Percentiles rank a stretch among this genome's conserved stretches.
Evolutionary conservation across 2,329 filamentous ascomycete species (phyloP).

Genomic region (Biscogniauxia mediterranea): DNA sequence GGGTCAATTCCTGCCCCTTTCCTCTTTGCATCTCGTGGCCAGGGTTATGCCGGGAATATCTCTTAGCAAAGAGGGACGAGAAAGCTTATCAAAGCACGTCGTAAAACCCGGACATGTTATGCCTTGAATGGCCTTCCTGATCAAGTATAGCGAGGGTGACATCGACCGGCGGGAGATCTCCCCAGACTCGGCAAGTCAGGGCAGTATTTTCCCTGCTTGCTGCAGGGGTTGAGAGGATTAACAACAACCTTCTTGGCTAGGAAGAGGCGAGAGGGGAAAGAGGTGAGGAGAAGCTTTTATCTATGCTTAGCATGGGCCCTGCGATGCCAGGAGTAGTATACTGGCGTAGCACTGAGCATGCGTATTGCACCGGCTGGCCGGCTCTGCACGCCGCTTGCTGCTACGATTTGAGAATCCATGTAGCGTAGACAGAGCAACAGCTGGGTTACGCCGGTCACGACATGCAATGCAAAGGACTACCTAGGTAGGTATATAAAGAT

Average conservation of each 20-base stretch:
- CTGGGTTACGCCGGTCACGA: not conserved
- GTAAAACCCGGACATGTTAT: not conserved
- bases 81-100: not conserved
- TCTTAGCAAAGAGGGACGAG: not conserved
- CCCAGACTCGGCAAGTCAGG: slow-evolving; percentile 29
- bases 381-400: not conserved
- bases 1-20: not conserved
- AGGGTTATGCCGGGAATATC: not conserved
- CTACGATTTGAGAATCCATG: not conserved
- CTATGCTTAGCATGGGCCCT: not conserved
- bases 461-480: not conserved
- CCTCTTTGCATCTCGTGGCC: not conserved
- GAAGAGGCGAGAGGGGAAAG: not conserved
- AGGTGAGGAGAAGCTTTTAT: not conserved
- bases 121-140: slow-evolving; percentile 21
- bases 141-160: slow-evolving; percentile 18
- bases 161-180: slow-evolving; percentile 22
- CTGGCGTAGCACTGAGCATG: not conserved
- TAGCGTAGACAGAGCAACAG: not conserved
- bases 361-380: not conserved
- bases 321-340: not conserved
- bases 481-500: not conserved
- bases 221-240: slow-evolving; percentile 17
- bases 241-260: slow-evolving; percentile 9
- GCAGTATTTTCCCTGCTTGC: slow-evolving; percentile 4